phyloP scores from a whole-genome alignment of 352 stramenopile species.

The Phytophthora colocasiae region DNA sequence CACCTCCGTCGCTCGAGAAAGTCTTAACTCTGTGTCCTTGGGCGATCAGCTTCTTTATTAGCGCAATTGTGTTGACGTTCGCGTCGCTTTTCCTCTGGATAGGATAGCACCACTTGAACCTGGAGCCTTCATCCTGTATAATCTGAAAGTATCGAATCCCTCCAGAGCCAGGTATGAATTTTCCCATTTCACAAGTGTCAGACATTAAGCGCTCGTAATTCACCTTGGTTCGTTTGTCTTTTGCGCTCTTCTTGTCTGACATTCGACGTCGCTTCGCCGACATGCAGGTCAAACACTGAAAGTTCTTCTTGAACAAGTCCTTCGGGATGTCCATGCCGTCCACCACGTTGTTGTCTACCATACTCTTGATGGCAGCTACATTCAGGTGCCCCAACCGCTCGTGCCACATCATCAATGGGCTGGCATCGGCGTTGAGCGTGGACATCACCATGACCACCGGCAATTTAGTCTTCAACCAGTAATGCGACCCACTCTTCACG shows the following conservation, averaged over 20 bases:
- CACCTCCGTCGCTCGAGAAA: slow-evolving; percentile 13
- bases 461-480: background rate
- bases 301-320: slow-evolving; percentile 7
- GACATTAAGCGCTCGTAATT: slow-evolving; percentile 2
- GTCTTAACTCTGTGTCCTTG: slow-evolving; percentile 4
- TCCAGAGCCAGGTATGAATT: background rate
- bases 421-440: background rate
- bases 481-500: background rate
- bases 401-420: background rate
- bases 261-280: background rate
- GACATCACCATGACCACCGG: background rate
- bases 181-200: background rate
- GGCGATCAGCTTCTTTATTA: slow-evolving; percentile 5
- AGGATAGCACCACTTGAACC: slow-evolving; percentile 15
- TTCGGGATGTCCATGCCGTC: background rate
- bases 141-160: slow-evolving; percentile 13
- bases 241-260: background rate
- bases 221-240: background rate
- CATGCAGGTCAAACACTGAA: background rate
- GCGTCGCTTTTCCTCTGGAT: slow-evolving; percentile 7
- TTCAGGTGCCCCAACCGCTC: background rate
- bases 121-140: slow-evolving; percentile 13
- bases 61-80: background rate
- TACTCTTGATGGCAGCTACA: background rate
- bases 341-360: background rate